Base-by-base conservation (phyloP, 1,284 basidiomycete genomes). In the Fistulinella staudtii region DNA sequence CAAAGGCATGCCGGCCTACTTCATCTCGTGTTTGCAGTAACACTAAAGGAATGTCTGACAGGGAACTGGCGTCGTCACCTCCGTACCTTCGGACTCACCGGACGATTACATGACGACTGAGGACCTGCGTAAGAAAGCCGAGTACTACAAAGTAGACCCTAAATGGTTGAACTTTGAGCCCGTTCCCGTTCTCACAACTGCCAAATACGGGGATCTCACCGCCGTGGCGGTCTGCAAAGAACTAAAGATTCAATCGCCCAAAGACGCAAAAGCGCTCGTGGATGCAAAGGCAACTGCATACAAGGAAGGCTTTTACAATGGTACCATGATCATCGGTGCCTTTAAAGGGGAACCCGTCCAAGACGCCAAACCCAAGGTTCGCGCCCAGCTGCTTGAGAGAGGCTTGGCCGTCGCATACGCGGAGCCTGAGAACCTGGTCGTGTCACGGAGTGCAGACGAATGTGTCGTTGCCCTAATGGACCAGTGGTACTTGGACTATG, bases 401-500 rank as follows among this genome's bases (percentile, higher is more conserved):
- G 84, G 83, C 3, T 64, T 90, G 39, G 96, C 90, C 8, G 84
- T 95, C 58, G 76, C 91, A 41, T 99, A 99, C 64, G 93, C 93
- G 15, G 96, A 99, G 70, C 96, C 96, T 1, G 95, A 98, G 69
- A 91, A 89, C 45, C 68, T 90, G 61, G 87, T 98, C 61, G 82
- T 94, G 61, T 92, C 88, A 46, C 77, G 95, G 41, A 92, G 87
- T 67, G 82, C 79, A 18, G 95, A 99, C 62, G 95, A 98, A 69
- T 99, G 95, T 72, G 89, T 98, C 27, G 94, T 99, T 47, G 94
- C 95, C 6, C 74, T 99, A 52, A 95, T 93, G 79, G 96, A 99
- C 65, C 96, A 99, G 69, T 99, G 95, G 94, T 99, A 99, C 71
- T 73, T 99, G 64, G 93, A 99, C 70, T 99, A 99, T 62, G 96